A percentile compares a stretch with the other conserved stretches of the same genome.
Conservation (phyloP, 495 filamentous ascomycete species). For the Penicillium soppii region DNA sequence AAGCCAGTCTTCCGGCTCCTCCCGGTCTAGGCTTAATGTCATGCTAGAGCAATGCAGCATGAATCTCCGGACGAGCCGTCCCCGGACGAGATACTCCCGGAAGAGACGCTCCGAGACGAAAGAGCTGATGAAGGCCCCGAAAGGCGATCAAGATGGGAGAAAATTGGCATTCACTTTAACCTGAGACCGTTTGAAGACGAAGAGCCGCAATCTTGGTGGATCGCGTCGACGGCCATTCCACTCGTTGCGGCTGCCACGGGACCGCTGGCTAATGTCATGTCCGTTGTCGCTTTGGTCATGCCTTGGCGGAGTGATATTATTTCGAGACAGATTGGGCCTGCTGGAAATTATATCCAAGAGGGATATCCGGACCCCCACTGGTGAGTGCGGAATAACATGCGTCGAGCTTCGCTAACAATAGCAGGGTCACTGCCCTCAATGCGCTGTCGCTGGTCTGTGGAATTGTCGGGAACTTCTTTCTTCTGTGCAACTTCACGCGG, state of each 20-base stretch:
- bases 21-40: background rate
- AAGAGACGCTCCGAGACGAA: too few species aligned
- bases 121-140: constrained; percentile 1
- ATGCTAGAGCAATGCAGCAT: constrained; percentile 19
- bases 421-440: constrained; percentile 56
- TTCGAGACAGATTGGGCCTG: constrained; percentile 19
- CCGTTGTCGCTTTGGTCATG: constrained; percentile 69
- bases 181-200: constrained; percentile 50
- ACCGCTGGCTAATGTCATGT: constrained; percentile 72
- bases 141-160: constrained; percentile 15
- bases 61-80: constrained; percentile 11
- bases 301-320: constrained; percentile 58
- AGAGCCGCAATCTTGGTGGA: constrained; percentile 67
- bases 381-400: constrained; percentile 27
- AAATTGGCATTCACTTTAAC: constrained; percentile 25
- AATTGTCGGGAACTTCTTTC: constrained; percentile 66
- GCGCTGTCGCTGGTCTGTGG: constrained; percentile 64
- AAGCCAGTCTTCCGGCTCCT: background rate
- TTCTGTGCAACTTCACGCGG: constrained; percentile 83
- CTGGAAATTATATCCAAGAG: constrained; percentile 38
- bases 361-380: constrained; percentile 53
- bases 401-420: background rate
- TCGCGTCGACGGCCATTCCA: constrained; percentile 74
- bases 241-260: constrained; percentile 70
- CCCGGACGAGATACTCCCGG: too few species aligned